These are phyloP conservation scores for Alternaria sp. DNA, from an alignment of 2,329 filamentous ascomycete genomes.

Conservation along the genomic window DNA sequence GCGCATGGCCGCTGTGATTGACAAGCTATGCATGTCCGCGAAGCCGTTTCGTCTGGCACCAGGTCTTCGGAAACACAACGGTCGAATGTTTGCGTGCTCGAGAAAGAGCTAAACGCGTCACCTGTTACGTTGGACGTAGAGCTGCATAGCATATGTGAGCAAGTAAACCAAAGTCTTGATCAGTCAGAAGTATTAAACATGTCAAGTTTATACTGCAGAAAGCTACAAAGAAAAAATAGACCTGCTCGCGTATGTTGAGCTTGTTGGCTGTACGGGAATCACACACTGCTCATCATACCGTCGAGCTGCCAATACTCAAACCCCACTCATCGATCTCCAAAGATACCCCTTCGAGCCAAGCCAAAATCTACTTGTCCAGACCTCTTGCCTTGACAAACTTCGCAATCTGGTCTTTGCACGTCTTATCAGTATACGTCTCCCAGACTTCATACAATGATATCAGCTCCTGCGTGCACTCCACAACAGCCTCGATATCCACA, in stretches of 20 bases:
- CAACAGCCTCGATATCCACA: conserved; percentile 81
- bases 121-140: neutral
- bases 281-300: neutral
- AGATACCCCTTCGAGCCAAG: conserved; percentile 2
- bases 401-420: conserved; percentile 67
- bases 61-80: conserved; percentile 3
- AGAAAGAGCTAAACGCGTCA: neutral
- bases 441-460: conserved; percentile 85
- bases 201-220: neutral
- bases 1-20: conserved; percentile 8
- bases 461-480: conserved; percentile 89
- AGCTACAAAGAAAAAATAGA: neutral
- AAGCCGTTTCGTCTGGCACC: neutral
- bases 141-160: neutral
- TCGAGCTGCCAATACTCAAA: neutral
- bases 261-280: neutral
- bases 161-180: neutral
- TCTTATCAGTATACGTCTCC: conserved; percentile 70
- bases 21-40: neutral
- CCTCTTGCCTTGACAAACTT: conserved; percentile 67
- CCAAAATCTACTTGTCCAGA: conserved; percentile 58
- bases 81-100: neutral
- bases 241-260: neutral
- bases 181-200: neutral
- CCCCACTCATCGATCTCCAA: neutral